A percentile compares a stretch with the other conserved stretches of the same genome.
phyloP scores from a whole-genome alignment of 176 grass and related monocot genomes.

The Olyra latifolia region DNA sequence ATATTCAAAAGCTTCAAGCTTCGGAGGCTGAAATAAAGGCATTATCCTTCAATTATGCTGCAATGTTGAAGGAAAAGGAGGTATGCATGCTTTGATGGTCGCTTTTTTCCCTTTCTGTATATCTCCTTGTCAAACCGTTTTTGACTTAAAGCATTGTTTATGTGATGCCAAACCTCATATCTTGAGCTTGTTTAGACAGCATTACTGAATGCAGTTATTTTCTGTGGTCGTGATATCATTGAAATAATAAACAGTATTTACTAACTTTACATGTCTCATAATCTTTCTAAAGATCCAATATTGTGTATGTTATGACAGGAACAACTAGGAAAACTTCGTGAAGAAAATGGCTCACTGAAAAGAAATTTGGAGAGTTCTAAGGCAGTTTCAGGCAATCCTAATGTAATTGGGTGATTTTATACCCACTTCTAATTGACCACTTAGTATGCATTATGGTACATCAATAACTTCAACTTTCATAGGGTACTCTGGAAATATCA shows the following conservation, averaged over 20 bases:
- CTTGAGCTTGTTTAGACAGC: background rate
- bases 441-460: background rate
- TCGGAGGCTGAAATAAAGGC: constrained; percentile 92
- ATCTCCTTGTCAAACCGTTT: constrained; percentile 6
- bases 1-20: constrained; percentile 85
- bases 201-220: background rate
- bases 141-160: constrained; percentile 12
- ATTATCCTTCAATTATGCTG: constrained; percentile 91
- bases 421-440: constrained; percentile 18
- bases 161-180: background rate
- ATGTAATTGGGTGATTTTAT: constrained; percentile 44
- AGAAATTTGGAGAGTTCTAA: constrained; percentile 62
- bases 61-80: constrained; percentile 95
- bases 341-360: constrained; percentile 76
- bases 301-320: constrained; percentile 49
- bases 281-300: constrained; percentile 22
- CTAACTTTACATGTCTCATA: background rate
- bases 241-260: background rate
- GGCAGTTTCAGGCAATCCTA: constrained; percentile 48
- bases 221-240: background rate
- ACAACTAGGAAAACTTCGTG: constrained; percentile 75
- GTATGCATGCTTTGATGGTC: constrained; percentile 43
- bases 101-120: background rate
- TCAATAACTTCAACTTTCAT: constrained; percentile 21
- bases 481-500: constrained; percentile 51